These are phyloP conservation scores for Colletotrichum liriopes DNA, from an alignment of 2,329 filamentous ascomycete genomes.

Conservation along the genomic window DNA sequence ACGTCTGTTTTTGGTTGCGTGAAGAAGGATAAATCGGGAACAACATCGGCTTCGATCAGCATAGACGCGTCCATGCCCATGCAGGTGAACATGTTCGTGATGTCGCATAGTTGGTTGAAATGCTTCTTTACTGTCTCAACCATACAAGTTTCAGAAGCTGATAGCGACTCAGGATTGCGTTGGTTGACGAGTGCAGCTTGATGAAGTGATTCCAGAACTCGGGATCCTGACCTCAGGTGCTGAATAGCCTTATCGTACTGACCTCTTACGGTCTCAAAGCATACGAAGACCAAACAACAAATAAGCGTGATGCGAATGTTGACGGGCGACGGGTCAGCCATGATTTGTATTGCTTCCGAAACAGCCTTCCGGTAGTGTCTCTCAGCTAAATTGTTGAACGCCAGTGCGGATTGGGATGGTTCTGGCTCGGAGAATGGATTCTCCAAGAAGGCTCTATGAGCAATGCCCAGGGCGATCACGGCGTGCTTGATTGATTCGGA, in stretches of 20 bases:
- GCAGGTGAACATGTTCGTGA: constrained; percentile 28
- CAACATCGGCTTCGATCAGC: constrained; percentile 26
- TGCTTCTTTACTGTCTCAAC: constrained; percentile 27
- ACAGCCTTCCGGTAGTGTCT: constrained; percentile 33
- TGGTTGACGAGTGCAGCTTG: constrained; percentile 15
- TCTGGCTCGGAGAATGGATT: constrained; percentile 7
- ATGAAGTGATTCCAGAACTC: constrained; percentile 30
- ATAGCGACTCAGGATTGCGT: neutral
- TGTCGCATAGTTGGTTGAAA: constrained; percentile 34
- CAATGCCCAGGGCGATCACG: constrained; percentile 32
- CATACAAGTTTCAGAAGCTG: neutral
- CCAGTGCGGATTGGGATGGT: neutral
- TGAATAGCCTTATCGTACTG: constrained; percentile 31
- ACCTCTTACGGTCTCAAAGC: constrained; percentile 32
- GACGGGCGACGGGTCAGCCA: constrained; percentile 33
- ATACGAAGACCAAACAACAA: constrained; percentile 35
- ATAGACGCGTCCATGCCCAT: constrained; percentile 34
- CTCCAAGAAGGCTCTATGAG: constrained; percentile 27
- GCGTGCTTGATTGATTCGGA: constrained; percentile 36
- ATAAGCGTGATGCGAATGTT: constrained; percentile 33
- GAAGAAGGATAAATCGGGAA: constrained; percentile 35
- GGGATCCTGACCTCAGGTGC: constrained; percentile 23
- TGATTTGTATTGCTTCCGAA: constrained; percentile 30
- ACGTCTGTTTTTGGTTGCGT: neutral
- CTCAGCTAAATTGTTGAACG: constrained; percentile 12